Base-by-base conservation (phyloP, 1,139 yeast genomes). In the Protomyces arabidopsidicola region DNA sequence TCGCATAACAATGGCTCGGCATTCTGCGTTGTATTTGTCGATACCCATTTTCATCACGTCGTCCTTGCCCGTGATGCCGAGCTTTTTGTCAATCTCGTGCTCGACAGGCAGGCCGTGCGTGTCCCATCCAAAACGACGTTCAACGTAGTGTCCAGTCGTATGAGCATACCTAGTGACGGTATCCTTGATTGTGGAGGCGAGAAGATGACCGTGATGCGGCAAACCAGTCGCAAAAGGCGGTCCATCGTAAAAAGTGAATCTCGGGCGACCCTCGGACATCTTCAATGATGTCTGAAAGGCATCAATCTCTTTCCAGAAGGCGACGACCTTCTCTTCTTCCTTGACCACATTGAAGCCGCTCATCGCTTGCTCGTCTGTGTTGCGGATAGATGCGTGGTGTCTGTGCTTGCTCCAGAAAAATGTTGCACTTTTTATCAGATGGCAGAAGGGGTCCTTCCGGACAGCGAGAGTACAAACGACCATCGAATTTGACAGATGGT, bases 101-200 rank as follows among this genome's bases (percentile, higher is more conserved):
- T 93, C 99, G 65, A 93, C 91, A 60, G 99, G 99, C 70, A 93
- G 84, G 65, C 99, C 99, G 75, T 93, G 99, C 64, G 98, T 93
- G 77, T 93, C 99, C 99, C 99, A 93, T 67, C 99, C 99, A 70
- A 95, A 93, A 73, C 98, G 84, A 79, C 99, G 88, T 77, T 89
- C 97, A 55, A 93, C 98, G 71, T 88, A 89, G 77, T 84, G 87
- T 18, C 98, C 98, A 70, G 88, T 91, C 98, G 93, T 93, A 69
- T 96, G 88, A 65, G 98, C 98, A 74, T 90, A 93, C 75, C 99
- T 85, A 65, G 98, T 98, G 66, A 93, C 91, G 70, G 93, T 89
- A 79, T 93, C 99, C 81, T 69, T 60, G 31, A 65, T 89, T 65
- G 98, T 93, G 50, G 98, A 91, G 2, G 98, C 95, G 75, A 95